phyloP scores from a whole-genome alignment of 2,329 filamentous ascomycete genomes.

The Fulvia fulva region DNA sequence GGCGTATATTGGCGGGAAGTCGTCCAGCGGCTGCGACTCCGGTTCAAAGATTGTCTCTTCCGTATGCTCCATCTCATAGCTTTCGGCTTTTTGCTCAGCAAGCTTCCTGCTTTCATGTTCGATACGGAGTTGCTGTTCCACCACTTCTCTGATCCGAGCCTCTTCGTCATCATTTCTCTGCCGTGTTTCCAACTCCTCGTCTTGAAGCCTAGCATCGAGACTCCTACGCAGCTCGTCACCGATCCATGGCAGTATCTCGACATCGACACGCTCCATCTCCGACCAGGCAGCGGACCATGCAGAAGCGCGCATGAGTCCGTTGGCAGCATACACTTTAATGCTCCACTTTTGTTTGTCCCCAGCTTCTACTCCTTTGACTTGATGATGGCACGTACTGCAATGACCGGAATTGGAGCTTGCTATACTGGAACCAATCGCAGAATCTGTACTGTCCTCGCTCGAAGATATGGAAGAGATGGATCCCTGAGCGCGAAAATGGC shows the following conservation, averaged over 20 bases:
- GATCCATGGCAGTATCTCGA: constrained; percentile 77
- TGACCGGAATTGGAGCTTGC: constrained; percentile 20
- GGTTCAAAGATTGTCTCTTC: background rate
- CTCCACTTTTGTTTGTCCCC: constrained; percentile 59
- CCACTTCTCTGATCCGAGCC: constrained; percentile 13
- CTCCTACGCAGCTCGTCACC: constrained; percentile 56
- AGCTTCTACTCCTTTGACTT: constrained; percentile 35
- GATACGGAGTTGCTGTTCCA: constrained; percentile 23
- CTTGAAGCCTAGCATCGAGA: constrained; percentile 49
- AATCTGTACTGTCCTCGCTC: constrained; percentile 23
- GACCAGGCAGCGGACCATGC: constrained; percentile 93
- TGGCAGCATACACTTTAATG: constrained; percentile 89
- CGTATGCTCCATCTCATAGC: background rate
- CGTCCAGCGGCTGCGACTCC: background rate
- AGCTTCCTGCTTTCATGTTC: constrained; percentile 8
- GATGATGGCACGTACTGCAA: constrained; percentile 35
- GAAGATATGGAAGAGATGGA: constrained; percentile 47
- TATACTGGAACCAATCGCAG: constrained; percentile 29
- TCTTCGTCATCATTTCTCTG: constrained; percentile 34
- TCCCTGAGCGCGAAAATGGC: constrained; percentile 66
- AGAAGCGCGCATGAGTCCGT: constrained; percentile 85
- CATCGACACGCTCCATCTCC: constrained; percentile 98
- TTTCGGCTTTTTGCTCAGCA: background rate
- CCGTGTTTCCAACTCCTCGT: constrained; percentile 39
- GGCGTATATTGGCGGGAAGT: constrained; percentile 32